phyloP scores from a whole-genome alignment of 805 yeast genomes.

The Ogataea paradorogensis region DNA sequence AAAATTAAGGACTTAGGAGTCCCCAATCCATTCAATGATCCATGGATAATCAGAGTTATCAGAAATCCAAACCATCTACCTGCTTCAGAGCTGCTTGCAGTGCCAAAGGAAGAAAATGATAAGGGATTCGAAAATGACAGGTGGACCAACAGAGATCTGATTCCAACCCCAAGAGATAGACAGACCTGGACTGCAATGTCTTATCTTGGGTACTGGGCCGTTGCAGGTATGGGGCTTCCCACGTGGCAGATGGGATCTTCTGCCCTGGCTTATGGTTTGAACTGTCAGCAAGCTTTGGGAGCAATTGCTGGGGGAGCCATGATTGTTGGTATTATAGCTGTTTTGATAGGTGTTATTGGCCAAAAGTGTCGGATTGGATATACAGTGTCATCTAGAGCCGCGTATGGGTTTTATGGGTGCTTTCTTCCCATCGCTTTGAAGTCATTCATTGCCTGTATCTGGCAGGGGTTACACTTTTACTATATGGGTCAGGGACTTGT shows the following conservation, averaged over 20 bases:
- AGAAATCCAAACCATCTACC: conserved; percentile 17
- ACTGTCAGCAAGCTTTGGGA: conserved; percentile 38
- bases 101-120: conserved; percentile 30
- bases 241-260: conserved; percentile 23
- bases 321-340: conserved; percentile 41
- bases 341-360: conserved; percentile 51
- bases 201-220: conserved; percentile 43
- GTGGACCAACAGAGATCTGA: conserved; percentile 40
- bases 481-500: conserved; percentile 45
- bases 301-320: conserved; percentile 44
- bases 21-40: conserved; percentile 18
- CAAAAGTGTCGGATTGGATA: conserved; percentile 49
- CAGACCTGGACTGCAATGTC: conserved; percentile 47
- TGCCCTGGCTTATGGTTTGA: conserved; percentile 27
- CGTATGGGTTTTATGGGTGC: conserved; percentile 47
- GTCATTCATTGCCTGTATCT: conserved; percentile 43
- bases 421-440: conserved; percentile 41
- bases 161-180: conserved; percentile 43
- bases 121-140: conserved; percentile 28
- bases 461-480: conserved; percentile 44
- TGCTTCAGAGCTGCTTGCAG: conserved; percentile 23
- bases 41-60: conserved; percentile 16
- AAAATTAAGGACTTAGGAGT: conserved; percentile 11
- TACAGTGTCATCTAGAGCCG: conserved; percentile 42
- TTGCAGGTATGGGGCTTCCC: conserved; percentile 28